phyloP scores from a whole-genome alignment of 768 basidiomycete species.

The Kwoniella sp. region DNA sequence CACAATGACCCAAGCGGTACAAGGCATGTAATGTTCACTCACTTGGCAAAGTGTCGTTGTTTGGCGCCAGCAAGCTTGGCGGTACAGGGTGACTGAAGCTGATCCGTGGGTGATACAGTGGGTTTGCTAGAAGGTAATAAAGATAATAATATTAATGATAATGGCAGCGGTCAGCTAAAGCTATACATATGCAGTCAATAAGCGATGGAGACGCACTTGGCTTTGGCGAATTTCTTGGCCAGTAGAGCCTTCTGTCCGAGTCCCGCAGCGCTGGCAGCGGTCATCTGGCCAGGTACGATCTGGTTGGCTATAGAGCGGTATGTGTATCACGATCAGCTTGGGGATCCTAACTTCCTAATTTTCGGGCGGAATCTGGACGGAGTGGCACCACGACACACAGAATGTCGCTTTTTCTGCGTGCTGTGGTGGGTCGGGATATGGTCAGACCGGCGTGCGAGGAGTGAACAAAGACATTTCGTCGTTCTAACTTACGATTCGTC shows the following conservation, averaged over 20 bases:
- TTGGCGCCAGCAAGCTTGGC: slow-evolving; percentile 87
- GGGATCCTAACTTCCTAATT: not conserved
- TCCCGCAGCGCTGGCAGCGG: slow-evolving; percentile 40
- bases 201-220: slow-evolving; percentile 64
- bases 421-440: no score
- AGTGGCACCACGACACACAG: no score
- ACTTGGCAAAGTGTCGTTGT: slow-evolving; percentile 94
- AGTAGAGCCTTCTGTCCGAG: slow-evolving; percentile 88
- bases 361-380: no score
- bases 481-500: slow-evolving; percentile 50
- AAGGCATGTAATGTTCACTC: slow-evolving; percentile 46
- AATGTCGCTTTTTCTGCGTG: no score
- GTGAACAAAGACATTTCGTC: not conserved
- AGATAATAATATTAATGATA: not conserved
- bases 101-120: slow-evolving; percentile 89
- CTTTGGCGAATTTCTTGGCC: slow-evolving; percentile 90
- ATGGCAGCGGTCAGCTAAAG: not conserved
- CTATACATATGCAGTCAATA: not conserved
- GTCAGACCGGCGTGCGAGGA: not conserved
- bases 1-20: no score
- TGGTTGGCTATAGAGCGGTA: slow-evolving; percentile 38
- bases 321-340: not conserved
- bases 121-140: slow-evolving; percentile 68
- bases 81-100: slow-evolving; percentile 88
- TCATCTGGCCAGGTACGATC: slow-evolving; percentile 49